Base-by-base conservation (phyloP, 768 basidiomycete species). In the Zangia roseola region DNA sequence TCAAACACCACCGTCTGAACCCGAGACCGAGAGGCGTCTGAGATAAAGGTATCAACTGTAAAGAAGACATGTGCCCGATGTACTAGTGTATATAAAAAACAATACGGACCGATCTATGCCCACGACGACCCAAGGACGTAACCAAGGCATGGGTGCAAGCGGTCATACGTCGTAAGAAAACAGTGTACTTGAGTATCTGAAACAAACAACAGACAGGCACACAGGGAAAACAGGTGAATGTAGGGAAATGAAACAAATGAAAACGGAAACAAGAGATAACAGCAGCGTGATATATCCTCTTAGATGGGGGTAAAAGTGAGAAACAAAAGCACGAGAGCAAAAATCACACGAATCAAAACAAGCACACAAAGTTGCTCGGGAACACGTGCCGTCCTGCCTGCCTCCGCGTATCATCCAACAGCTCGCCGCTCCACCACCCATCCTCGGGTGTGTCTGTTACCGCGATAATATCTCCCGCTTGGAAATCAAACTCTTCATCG, bases 401-500 rank as follows among this genome's bases (percentile, higher is more conserved):
- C 54, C 89, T 74, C 56, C 91, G 71, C 25, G 75, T 74, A 57
- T 91, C 88, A 53, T 90, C 87, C n/a, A 91, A 70, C 50, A 92
- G 68, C 58, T 88, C 86, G 20, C 95, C 95, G 47, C 84, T 88
- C 95, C 94, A 98, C 95, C 95, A 97, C 1, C 95, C 95, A 60
- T 97, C 94, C 59, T 94, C 93, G 5, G 93, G 93, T 6, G 93
- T 95, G 19, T 84, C 79, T 0, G 91, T 94, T 10, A 98, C 94
- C 7, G 94, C 94, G 55, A 98, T 97, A 55, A 97, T 90, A 69
- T 98, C 95, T 3, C 89, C 91, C 19, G 84, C 75, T 63, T 94
- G 91, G 82, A 98, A 97, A 65, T 94, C 89, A 67, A 98, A 97
- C 71, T 97, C 95, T 62, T 94, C 92, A 2, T 89, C 85, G 53